Evolutionary conservation across 2,329 filamentous ascomycete genomes (phyloP), one percentile per base, ranked within the genome.

Genomic region (Epichloe sylvatica): DNA sequence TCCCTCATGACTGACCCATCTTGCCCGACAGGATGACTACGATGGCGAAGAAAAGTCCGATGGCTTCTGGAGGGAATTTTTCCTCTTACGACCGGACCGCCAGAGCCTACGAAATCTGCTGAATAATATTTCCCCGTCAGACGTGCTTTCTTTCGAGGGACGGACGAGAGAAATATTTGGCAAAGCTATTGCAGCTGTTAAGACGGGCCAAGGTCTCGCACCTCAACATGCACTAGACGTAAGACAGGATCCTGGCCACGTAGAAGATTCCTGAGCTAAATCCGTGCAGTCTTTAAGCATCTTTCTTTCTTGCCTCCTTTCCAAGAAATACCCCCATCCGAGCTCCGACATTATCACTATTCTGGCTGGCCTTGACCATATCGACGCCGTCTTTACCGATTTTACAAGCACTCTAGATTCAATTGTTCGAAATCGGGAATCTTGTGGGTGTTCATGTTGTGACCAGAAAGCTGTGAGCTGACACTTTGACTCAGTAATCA

Each of bases 41-140:
- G 76, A 84, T 53, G 77, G 80, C 52, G 67, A 72, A 47, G 83
- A 89, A 30, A 84, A 84, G 54, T 78, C 86, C 0, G 88, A 95
- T 53, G 91, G 89, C 41, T 98, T 96, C 70, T 98, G 92, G 92
- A 77, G 80, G 56, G 92, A 96, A 67, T 89, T 98, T 69, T 98
- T 98, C 66, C 76, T 98, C 37, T 74, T 96, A 51, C 82, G 81
- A 54, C 90, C 91, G 21, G 88, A 96, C 62, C 76, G 79, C 49
- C 65, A 73, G 4, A 77, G 80, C 45, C 70, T 98, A 55, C 77
- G 80, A 62, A 71, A 70, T 46, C 76, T 89, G 45, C 71, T 98
- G 53, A 78, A 81, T 54, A 71, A 76, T n/a, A 71, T 92, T 39
- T 76, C 77, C 47, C 78, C 88, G 5, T 81, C 86, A 56, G 82